Evolutionary conservation across 371 early-diverging fungal species (phyloP), one percentile per base, ranked within the genome.

Genomic region (Mucor sp.): DNA sequence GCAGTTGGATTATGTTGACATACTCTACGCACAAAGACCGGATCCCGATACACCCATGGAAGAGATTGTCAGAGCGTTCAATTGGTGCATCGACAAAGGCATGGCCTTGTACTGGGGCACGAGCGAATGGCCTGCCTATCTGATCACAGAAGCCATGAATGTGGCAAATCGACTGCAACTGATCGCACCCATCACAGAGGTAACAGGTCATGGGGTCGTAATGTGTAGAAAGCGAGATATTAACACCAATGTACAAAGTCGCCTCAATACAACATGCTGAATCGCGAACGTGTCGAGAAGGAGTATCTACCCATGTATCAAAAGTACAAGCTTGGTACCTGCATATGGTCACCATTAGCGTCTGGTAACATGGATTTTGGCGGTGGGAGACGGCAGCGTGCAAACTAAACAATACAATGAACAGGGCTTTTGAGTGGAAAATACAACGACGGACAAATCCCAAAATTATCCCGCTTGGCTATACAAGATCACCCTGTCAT

Each of bases 31-130:
- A 21, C 95, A 95, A 77, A 76, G 95, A 35, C 94, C 94, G 21
- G 94, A 80, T 82, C 83, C 77, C 5, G 83, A 83, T 69, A 83
- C 85, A 32, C 91, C 91, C 19, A 93, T 93, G 92, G 92, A 93
- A 70, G 95, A 95, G 70, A 87, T 87, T 58, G 94, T 95, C 6
- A 86, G 95, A 21, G 95, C 94, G 2, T 95, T 95, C 74, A 93
- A 93, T 74, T 87, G 87, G 83, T 87, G 92, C 56, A 93, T 95
- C 66, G 89, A 94, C 63, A 88, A 88, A 66, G 94, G 94, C 23
- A 87, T 87, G 87, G 91, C 93, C 5, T 85, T 94, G 48, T 94
- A 94, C 78, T 94, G 94, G 94, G 93, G 92, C 1, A 93, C 93
- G 2, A 88, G 88, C 33, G 95, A 95, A 81, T 95, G 95, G 95